These are phyloP conservation scores for Tagetes erecta DNA, from an alignment of 129 eudicot species.

Conservation along the genomic window DNA sequence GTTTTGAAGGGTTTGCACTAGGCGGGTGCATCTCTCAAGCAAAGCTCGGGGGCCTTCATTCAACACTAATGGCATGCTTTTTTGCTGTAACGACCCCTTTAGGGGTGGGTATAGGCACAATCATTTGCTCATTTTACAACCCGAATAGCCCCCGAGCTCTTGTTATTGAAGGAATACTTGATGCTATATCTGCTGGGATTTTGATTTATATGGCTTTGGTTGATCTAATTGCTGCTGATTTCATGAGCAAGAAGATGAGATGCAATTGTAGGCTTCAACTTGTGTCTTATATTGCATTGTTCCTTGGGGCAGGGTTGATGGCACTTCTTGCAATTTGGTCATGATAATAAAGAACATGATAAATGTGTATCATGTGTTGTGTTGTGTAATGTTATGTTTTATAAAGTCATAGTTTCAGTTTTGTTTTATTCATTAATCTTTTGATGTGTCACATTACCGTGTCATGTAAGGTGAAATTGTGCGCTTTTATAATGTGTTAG, in stretches of 20 bases:
- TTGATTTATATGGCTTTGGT: conserved; percentile 82
- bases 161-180: conserved; percentile 65
- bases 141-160: conserved; percentile 66
- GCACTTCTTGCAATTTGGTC: conserved; percentile 68
- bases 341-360: conserved; percentile 22
- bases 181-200: conserved; percentile 77
- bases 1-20: conserved; percentile 85
- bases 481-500: no score
- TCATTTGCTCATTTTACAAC: conserved; percentile 54
- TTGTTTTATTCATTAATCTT: not conserved
- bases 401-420: not conserved
- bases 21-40: conserved; percentile 92
- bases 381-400: not conserved
- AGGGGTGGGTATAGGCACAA: conserved; percentile 59
- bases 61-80: conserved; percentile 68
- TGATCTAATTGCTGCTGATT: conserved; percentile 84
- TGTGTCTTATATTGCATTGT: conserved; percentile 60
- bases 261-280: conserved; percentile 68
- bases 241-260: conserved; percentile 80
- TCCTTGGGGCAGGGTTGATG: conserved; percentile 71
- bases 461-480: no score
- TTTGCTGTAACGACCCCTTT: conserved; percentile 68
- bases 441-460: not conserved
- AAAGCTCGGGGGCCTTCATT: conserved; percentile 40
- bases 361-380: not conserved